Base-by-base conservation (phyloP, 208 protist species). In the Acanthamoeba healyi region DNA sequence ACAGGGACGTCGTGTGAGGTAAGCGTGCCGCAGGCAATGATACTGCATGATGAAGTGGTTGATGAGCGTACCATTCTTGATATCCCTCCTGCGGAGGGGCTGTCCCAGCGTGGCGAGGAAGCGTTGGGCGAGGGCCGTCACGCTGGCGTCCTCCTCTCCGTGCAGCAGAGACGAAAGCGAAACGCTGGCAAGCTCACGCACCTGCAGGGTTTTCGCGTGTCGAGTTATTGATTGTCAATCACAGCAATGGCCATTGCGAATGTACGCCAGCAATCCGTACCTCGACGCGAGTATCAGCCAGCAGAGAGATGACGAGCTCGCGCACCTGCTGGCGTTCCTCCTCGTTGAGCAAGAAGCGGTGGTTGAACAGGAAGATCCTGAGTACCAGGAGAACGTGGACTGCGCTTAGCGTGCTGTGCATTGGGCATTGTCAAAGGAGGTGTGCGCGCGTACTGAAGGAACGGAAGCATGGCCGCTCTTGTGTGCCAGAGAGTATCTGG, bases 371-470 rank as follows among this genome's bases (percentile, higher is more conserved):
- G 17, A 90, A 90, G 82, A 90, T 90, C 32, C 82, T 90, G 82
- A n/a, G n/a, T n/a, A n/a, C n/a, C n/a, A n/a, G n/a, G n/a, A n/a
- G n/a, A n/a, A n/a, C n/a, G n/a, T n/a, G n/a, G n/a, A n/a, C n/a
- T n/a, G n/a, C n/a, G n/a, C n/a, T n/a, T n/a, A n/a, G n/a, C n/a
- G n/a, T n/a, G n/a, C n/a, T n/a, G n/a, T n/a, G n/a, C n/a, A n/a
- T n/a, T n/a, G n/a, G n/a, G n/a, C n/a, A n/a, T n/a, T n/a, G n/a
- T n/a, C n/a, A n/a, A n/a, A n/a, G n/a, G n/a, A n/a, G n/a, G n/a
- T n/a, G n/a, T n/a, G n/a, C n/a, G n/a, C n/a, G n/a, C 82, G 32
- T 67, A 90, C 82, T 90, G 82, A n/a, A 90, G 82, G 49, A 90
- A 54, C 6, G 82, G 82, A 9, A 90, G 82, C 40, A 90, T 38